phyloP scores from a whole-genome alignment of 805 yeast species.

The Kazachstania viticola region DNA sequence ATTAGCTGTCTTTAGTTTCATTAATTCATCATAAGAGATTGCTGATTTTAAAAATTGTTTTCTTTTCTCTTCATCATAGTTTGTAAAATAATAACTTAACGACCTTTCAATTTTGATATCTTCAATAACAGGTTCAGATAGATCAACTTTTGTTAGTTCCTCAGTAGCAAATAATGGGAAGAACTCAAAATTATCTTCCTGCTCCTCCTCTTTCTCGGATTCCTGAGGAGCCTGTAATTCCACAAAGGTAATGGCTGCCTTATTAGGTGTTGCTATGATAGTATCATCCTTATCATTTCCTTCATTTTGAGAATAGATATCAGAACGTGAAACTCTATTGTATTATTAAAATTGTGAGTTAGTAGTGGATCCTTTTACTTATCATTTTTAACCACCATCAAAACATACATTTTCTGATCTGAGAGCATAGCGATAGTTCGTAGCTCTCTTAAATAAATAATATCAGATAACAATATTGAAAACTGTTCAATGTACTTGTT shows the following conservation, averaged over 20 bases:
- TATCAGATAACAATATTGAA: too few species aligned
- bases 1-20: conserved; percentile 4
- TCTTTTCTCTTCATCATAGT: conserved; percentile 7
- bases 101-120: conserved; percentile 15
- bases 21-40: conserved; percentile 10
- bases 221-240: not conserved
- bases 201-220: conserved; percentile 3
- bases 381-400: too few species aligned
- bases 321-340: too few species aligned
- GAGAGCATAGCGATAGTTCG: too few species aligned
- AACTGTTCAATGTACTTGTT: too few species aligned
- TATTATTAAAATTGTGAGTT: too few species aligned
- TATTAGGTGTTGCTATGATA: not conserved
- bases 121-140: conserved; percentile 14
- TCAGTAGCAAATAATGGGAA: conserved; percentile 22
- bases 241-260: not conserved
- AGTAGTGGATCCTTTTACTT: too few species aligned
- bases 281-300: not conserved
- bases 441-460: too few species aligned
- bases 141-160: conserved; percentile 18
- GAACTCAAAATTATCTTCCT: conserved; percentile 18
- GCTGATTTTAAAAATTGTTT: conserved; percentile 11
- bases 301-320: not conserved
- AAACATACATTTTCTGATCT: too few species aligned
- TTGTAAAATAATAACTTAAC: conserved; percentile 14